Base-by-base conservation (phyloP, 768 basidiomycete species). In the Trametes coccinea region DNA sequence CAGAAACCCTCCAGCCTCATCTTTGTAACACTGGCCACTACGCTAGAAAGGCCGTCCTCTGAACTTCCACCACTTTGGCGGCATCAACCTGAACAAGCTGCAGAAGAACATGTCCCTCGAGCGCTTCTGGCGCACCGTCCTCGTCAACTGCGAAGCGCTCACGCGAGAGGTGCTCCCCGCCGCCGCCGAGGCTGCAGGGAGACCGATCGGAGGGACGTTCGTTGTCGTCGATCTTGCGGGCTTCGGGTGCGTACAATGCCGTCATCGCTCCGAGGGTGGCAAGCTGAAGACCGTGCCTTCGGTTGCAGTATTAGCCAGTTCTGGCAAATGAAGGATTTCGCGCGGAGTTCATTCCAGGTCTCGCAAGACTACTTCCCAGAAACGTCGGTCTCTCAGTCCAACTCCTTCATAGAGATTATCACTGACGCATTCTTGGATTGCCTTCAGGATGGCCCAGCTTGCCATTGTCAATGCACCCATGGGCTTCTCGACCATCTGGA, bases 301-400 rank as follows among this genome's bases (percentile, higher is more conserved):
- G 17, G 4, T 37, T 34, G 13, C 46, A 90, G 88, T 13, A 71
- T 90, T 48, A 73, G 77, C 41, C 84, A 89, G 65, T 92, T 90
- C 67, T 92, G 89, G 89, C 84, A 89, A 67, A 84, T 89, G 77
- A 89, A 86, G 70, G 75, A 79, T 46, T 76, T 90, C n/a, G 80
- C 80, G 27, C 78, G 83, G 51, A 75, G 72, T 52, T 83, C 85
- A 6, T 88, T 91, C 71, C 88, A 90, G 65, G 78, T 91, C 57
- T 90, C 88, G 2, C 89, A 91, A 72, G 87, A 89, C 66, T 91
- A 88, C 72, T 91, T 80, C 64, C 89, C 89, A 1, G 89, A 92
- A 70, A 86, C 86, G 88, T 90, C 69, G 55, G 82, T 69, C 29
- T n/a, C 29, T 16, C 43, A 27, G 29, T 45, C 33, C 5, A 22